Conservation (phyloP, 768 basidiomycete genomes). For the Suillus tomentosus region DNA sequence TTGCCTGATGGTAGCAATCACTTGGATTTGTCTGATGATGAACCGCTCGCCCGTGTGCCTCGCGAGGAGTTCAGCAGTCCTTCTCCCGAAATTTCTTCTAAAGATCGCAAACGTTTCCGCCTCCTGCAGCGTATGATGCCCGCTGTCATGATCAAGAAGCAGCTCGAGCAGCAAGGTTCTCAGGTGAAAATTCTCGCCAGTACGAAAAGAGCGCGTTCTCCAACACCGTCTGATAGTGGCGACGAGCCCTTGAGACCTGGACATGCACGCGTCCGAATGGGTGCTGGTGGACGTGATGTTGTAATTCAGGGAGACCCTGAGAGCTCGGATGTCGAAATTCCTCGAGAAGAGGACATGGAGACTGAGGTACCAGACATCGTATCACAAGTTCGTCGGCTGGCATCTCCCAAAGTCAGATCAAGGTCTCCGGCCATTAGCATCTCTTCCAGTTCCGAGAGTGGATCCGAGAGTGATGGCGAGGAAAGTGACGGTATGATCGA, state of each 20-base stretch:
- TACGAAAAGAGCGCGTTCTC: slow-evolving; percentile 9
- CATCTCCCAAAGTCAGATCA: slow-evolving; percentile 4
- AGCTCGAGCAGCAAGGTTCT: slow-evolving; percentile 21
- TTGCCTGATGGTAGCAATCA: slow-evolving; percentile 8
- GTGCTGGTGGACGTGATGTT: slow-evolving; percentile 32
- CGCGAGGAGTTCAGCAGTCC: slow-evolving; percentile 16
- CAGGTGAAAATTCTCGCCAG: neutral
- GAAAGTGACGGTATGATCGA: slow-evolving; percentile 35
- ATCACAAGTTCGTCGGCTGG: slow-evolving; percentile 15
- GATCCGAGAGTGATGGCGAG: slow-evolving; percentile 29
- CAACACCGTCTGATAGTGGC: slow-evolving; percentile 29
- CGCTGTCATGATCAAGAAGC: slow-evolving; percentile 47
- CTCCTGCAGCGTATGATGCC: slow-evolving; percentile 56
- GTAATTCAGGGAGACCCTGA: slow-evolving; percentile 66
- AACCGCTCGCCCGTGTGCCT: neutral
- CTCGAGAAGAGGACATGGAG: slow-evolving; percentile 11
- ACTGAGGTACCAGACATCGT: slow-evolving; percentile 9
- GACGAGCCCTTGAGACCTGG: slow-evolving; percentile 52
- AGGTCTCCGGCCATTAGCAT: slow-evolving; percentile 13
- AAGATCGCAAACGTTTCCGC: slow-evolving; percentile 39
- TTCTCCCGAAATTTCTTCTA: slow-evolving; percentile 23
- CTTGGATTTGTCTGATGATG: slow-evolving; percentile 15
- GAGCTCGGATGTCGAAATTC: slow-evolving; percentile 47
- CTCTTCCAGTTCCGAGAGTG: slow-evolving; percentile 15
- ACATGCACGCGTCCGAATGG: slow-evolving; percentile 45